phyloP scores from a whole-genome alignment of 805 yeast species.

The Candida ovalis region DNA sequence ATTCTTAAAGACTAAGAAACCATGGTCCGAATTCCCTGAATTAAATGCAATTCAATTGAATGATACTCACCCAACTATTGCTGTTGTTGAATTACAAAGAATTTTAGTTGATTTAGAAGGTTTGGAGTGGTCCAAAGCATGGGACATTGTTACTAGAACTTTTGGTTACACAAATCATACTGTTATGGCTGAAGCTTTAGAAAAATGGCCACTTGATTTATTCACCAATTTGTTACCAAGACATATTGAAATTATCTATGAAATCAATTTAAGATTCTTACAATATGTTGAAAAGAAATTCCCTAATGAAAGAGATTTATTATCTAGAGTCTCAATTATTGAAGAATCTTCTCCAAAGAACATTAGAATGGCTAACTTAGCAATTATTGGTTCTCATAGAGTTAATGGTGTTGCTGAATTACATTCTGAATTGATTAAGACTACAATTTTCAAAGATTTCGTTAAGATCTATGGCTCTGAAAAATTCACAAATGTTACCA shows the following conservation, averaged over 20 bases:
- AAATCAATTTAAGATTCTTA: conserved; percentile 75
- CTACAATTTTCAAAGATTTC: conserved; percentile 87
- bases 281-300: conserved; percentile 69
- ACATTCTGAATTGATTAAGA: conserved; percentile 85
- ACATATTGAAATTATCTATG: conserved; percentile 86
- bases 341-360: conserved; percentile 81
- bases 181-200: conserved; percentile 91
- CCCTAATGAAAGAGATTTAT: conserved; percentile 68
- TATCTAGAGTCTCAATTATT: conserved; percentile 73
- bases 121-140: conserved; percentile 77
- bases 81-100: conserved; percentile 85
- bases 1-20: conserved; percentile 70
- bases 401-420: conserved; percentile 96
- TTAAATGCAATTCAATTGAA: conserved; percentile 88
- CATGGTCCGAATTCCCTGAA: conserved; percentile 82
- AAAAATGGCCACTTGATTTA: conserved; percentile 90
- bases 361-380: conserved; percentile 88
- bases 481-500: conserved; percentile 87
- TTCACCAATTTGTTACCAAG: conserved; percentile 80
- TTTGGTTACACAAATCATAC: conserved; percentile 95
- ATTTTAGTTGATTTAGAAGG: conserved; percentile 80
- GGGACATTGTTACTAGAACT: conserved; percentile 75
- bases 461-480: conserved; percentile 77
- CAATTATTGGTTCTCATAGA: conserved; percentile 87
- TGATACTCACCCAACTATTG: conserved; percentile 93